A percentile compares a stretch with the other conserved stretches of the same genome.
These are phyloP conservation scores for Calycina herbarum DNA, from an alignment of 2,329 filamentous ascomycete species.

Conservation along the genomic window DNA sequence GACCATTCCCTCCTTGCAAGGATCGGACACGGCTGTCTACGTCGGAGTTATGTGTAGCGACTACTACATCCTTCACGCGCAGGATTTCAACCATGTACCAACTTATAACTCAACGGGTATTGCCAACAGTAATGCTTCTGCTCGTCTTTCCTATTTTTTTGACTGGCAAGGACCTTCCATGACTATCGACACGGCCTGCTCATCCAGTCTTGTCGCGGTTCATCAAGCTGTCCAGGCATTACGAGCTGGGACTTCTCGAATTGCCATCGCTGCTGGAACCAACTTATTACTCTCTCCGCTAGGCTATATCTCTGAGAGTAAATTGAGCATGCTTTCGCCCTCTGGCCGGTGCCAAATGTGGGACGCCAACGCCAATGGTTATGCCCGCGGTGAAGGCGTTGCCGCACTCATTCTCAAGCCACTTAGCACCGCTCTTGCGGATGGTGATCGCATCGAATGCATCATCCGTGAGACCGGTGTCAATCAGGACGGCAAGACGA, in stretches of 20 bases:
- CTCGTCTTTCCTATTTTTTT: slow-evolving; percentile 41
- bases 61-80: slow-evolving; percentile 24
- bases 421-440: slow-evolving; percentile 48
- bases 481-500: slow-evolving; percentile 51
- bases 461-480: slow-evolving; percentile 47
- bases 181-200: slow-evolving; percentile 10
- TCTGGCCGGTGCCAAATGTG: slow-evolving; percentile 42
- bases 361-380: slow-evolving; percentile 18
- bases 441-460: slow-evolving; percentile 57
- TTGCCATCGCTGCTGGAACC: not conserved
- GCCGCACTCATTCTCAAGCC: slow-evolving; percentile 59
- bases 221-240: slow-evolving; percentile 8
- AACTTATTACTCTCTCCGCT: slow-evolving; percentile 5
- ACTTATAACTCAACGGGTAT: slow-evolving; percentile 38
- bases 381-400: slow-evolving; percentile 49
- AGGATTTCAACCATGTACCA: slow-evolving; percentile 39
- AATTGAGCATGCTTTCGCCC: slow-evolving; percentile 35
- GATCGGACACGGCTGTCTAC: slow-evolving; percentile 30
- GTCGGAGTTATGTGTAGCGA: slow-evolving; percentile 36
- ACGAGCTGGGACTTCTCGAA: not conserved
- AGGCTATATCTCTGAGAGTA: not conserved
- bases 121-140: slow-evolving; percentile 38
- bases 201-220: not conserved
- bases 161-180: not conserved
- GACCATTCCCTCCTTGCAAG: slow-evolving; percentile 21